Evolutionary conservation across 345 rosid genomes (phyloP).

Genomic region (Salix arbutifolia): DNA sequence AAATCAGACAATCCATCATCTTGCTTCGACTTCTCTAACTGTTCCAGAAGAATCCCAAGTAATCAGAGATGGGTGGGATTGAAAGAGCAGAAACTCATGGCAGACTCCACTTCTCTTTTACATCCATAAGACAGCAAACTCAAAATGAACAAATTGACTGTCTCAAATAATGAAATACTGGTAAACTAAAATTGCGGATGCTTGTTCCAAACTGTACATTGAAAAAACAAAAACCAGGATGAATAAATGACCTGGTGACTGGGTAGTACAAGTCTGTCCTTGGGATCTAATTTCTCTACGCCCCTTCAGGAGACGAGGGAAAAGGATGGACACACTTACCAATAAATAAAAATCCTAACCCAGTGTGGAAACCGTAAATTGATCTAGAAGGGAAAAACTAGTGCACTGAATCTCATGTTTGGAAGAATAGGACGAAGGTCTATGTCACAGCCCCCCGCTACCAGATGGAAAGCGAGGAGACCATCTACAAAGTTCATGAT

Average conservation of each 20-base stretch:
- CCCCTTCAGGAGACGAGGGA: neutral
- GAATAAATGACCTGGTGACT: neutral
- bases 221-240: neutral
- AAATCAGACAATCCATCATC: constrained; percentile 74
- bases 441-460: neutral
- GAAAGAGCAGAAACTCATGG: neutral
- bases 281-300: neutral
- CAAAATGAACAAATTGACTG: neutral
- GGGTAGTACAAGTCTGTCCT: neutral
- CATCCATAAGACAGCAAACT: too few relatives aligned
- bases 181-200: neutral
- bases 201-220: neutral
- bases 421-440: neutral
- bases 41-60: constrained; percentile 12
- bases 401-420: neutral
- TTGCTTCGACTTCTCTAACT: constrained; percentile 77
- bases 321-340: neutral
- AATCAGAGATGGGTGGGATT: neutral
- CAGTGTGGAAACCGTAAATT: neutral
- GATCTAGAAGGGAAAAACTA: neutral
- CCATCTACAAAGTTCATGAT: neutral
- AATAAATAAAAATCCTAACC: neutral
- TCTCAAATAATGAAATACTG: neutral
- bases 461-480: neutral
- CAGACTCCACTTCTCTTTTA: neutral